These are phyloP conservation scores for Lactarius quietus DNA, from an alignment of 768 basidiomycete genomes.

Conservation along the genomic window DNA sequence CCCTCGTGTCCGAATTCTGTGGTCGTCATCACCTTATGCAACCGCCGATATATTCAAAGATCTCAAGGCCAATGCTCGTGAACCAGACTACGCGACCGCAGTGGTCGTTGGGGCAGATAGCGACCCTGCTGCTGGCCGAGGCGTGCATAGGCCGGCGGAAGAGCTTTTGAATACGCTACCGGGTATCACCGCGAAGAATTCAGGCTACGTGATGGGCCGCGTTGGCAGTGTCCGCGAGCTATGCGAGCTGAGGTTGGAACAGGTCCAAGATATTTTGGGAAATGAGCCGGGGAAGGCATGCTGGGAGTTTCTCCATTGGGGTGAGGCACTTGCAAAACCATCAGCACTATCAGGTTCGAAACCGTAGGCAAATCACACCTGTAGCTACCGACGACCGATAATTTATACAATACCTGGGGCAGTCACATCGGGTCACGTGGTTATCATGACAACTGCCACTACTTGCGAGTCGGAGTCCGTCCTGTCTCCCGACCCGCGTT, in stretches of 20 bases:
- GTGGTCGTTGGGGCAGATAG: constrained; percentile 79
- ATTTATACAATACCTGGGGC: too few species aligned
- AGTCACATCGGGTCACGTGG: neutral
- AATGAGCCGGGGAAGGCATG: constrained; percentile 76
- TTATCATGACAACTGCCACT: neutral
- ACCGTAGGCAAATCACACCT: neutral
- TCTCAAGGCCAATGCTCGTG: constrained; percentile 72
- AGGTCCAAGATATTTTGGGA: constrained; percentile 74
- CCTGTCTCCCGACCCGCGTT: too few species aligned
- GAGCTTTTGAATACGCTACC: constrained; percentile 82
- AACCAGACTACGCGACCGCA: constrained; percentile 78
- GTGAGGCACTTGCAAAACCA: constrained; percentile 37
- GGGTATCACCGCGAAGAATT: constrained; percentile 80
- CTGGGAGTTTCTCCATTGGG: constrained; percentile 78
- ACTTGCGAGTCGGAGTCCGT: too few species aligned
- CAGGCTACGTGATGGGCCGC: constrained; percentile 77
- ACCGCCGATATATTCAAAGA: constrained; percentile 91
- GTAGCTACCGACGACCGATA: neutral
- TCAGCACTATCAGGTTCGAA: neutral
- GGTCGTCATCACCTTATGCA: constrained; percentile 94
- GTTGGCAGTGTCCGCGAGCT: constrained; percentile 76
- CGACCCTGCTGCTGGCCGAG: constrained; percentile 60
- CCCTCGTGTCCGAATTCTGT: constrained; percentile 89
- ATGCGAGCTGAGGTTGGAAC: constrained; percentile 54
- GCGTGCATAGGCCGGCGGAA: constrained; percentile 70